Conservation (phyloP, 805 yeast species). For the Lipomyces yamanashiensis region DNA sequence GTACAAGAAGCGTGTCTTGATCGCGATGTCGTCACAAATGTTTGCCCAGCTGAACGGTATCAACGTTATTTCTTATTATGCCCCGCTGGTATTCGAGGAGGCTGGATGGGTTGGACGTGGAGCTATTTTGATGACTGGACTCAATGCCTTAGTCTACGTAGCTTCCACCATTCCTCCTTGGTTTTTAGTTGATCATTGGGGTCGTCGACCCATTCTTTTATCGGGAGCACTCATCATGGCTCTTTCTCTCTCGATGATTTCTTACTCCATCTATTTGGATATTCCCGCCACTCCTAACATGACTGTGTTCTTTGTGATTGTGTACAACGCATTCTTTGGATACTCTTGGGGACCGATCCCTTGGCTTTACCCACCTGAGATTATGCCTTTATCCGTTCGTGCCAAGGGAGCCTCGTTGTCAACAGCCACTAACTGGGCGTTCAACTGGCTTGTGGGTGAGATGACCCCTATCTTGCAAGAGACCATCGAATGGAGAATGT, state of each 20-base stretch:
- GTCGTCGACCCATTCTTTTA: slow-evolving; percentile 80
- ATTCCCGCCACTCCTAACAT: slow-evolving; percentile 62
- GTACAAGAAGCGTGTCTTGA: slow-evolving; percentile 75
- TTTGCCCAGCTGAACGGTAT: slow-evolving; percentile 95
- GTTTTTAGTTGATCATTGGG: slow-evolving; percentile 90
- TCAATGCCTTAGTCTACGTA: slow-evolving; percentile 65
- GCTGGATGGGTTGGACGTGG: slow-evolving; percentile 84
- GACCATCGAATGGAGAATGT: slow-evolving; percentile 74
- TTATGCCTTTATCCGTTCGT: slow-evolving; percentile 79
- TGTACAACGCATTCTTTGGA: slow-evolving; percentile 82
- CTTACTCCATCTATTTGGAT: slow-evolving; percentile 61
- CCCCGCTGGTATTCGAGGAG: slow-evolving; percentile 90
- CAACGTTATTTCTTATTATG: slow-evolving; percentile 89
- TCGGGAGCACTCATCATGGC: slow-evolving; percentile 85
- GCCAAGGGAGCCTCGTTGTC: slow-evolving; percentile 90
- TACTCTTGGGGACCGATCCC: slow-evolving; percentile 74
- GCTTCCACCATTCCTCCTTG: slow-evolving; percentile 83
- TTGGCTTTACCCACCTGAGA: slow-evolving; percentile 40
- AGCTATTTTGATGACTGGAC: slow-evolving; percentile 90
- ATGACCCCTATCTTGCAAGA: slow-evolving; percentile 86
- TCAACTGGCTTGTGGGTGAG: slow-evolving; percentile 90
- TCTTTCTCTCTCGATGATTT: slow-evolving; percentile 63
- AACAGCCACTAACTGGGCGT: slow-evolving; percentile 92
- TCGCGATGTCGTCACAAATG: slow-evolving; percentile 88
- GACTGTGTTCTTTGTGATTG: slow-evolving; percentile 76